Evolutionary conservation across 1,284 basidiomycete genomes (phyloP), one percentile per base, ranked within the genome.

Genomic region (Stereum hirsutum): DNA sequence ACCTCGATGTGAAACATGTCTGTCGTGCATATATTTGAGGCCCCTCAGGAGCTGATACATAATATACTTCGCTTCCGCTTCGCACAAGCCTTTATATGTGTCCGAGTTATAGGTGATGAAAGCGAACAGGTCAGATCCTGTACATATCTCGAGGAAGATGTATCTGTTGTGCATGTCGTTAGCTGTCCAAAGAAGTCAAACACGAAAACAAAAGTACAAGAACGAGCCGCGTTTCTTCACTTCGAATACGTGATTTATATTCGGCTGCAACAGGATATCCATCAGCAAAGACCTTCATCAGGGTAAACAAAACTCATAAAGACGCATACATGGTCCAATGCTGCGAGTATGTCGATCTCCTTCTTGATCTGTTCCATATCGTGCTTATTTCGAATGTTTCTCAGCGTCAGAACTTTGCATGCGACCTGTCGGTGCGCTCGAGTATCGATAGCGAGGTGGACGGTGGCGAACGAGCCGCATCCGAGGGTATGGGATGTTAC

Each of bases 21-120:
- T 73, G 34, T 76, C 68, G 55, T 93, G 89, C 24, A 93, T 63
- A 57, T 91, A 89, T 41, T 71, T 68, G 32, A 93, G 60, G 0
- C 77, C 89, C 43, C 75, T 70, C 20, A 91, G 62, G 15, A 92
- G 60, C 58, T 93, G 89, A 54, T 75, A 91, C 64, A 81, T 83
- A 46, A 90, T 77, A 57, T 85, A 93, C 61, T 89, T 89, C 12
- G 80, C 75, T 61, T 93, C 89, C 5, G 78, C 78, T 61, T 91
- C 87, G 47, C 74, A 74, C 19, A 92, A 64, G 42, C 67, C 49
- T 61, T 60, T 20, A 63, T 61, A 43, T 65, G 20, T 66, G 27
- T 72, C 69, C 28, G 69, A 65, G 45, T 76, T 72, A 47, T 74
- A 77, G n/a, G 76, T 69, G 52, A 87, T 74, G 60, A 89, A 88